phyloP scores from a whole-genome alignment of 1,284 basidiomycete species.

The Microbotryum lychnidis-dioicae region DNA sequence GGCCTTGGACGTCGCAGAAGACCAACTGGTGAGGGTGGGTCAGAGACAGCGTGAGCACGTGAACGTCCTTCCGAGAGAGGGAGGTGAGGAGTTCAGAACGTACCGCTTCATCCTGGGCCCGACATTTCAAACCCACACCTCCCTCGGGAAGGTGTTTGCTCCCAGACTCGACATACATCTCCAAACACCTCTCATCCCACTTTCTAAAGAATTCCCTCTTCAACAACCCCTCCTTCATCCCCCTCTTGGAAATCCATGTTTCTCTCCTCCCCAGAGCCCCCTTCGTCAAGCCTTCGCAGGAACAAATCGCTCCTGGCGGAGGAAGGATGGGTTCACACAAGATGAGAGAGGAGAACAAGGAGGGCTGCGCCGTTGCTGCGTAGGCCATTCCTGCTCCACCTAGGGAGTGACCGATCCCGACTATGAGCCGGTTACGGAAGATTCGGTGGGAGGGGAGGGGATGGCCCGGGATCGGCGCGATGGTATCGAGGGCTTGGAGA shows the following conservation, averaged over 20 bases:
- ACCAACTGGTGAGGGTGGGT: conserved; percentile 20
- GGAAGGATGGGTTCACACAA: conserved; percentile 71
- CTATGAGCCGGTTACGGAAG: conserved; percentile 40
- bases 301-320: conserved; percentile 34
- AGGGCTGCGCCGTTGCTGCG: conserved; percentile 48
- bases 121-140: conserved; percentile 14
- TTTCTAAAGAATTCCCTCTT: conserved; percentile 57
- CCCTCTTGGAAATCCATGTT: conserved; percentile 46
- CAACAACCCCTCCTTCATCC: conserved; percentile 52
- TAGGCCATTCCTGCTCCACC: conserved; percentile 51
- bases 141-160: conserved; percentile 4
- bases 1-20: conserved; percentile 27
- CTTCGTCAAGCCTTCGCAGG: conserved; percentile 24
- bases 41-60: background rate
- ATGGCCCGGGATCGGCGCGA: background rate
- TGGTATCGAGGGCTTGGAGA: conserved; percentile 16
- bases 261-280: conserved; percentile 29
- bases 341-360: conserved; percentile 62
- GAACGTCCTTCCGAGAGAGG: no score
- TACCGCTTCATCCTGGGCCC: conserved; percentile 23
- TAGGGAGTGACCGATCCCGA: conserved; percentile 72
- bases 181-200: conserved; percentile 64
- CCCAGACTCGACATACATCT: conserved; percentile 49
- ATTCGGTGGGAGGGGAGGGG: conserved; percentile 36
- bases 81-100: background rate